These are phyloP conservation scores for Uronychia setigera DNA, from an alignment of 73 alveolate genomes.

Conservation along the genomic window DNA sequence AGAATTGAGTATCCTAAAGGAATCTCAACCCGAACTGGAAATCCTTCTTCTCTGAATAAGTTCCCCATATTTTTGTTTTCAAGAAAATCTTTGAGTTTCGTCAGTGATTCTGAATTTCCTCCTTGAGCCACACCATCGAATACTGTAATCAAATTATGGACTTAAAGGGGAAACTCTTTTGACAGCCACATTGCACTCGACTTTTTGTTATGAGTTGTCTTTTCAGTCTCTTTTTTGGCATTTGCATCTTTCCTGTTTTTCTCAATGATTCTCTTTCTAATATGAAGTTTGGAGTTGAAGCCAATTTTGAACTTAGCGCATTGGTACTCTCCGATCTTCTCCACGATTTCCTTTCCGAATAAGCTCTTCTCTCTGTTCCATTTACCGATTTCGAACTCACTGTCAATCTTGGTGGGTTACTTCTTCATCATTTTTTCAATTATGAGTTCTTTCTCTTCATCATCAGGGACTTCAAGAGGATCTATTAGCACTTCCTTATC, in stretches of 20 bases:
- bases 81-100: slow-evolving; percentile 63
- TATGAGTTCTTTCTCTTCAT: slow-evolving; percentile 80
- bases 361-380: background rate
- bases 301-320: slow-evolving; percentile 72
- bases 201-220: slow-evolving; percentile 20
- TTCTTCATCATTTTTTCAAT: slow-evolving; percentile 75
- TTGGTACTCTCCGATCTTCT: slow-evolving; percentile 32
- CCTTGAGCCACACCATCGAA: slow-evolving; percentile 75
- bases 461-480: slow-evolving; percentile 86
- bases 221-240: background rate
- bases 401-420: slow-evolving; percentile 75
- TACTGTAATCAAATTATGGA: slow-evolving; percentile 66
- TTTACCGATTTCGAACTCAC: background rate
- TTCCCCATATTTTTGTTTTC: slow-evolving; percentile 56
- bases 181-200: slow-evolving; percentile 69
- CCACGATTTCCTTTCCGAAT: background rate
- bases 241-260: background rate
- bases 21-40: slow-evolving; percentile 84
- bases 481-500: slow-evolving; percentile 59
- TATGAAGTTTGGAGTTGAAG: slow-evolving; percentile 9
- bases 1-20: slow-evolving; percentile 79
- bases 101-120: slow-evolving; percentile 64
- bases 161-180: slow-evolving; percentile 75
- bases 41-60: slow-evolving; percentile 68
- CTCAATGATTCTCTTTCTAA: slow-evolving; percentile 25